phyloP scores from a whole-genome alignment of 192 early-diverging fungal species.

The Coemansia sp. region DNA sequence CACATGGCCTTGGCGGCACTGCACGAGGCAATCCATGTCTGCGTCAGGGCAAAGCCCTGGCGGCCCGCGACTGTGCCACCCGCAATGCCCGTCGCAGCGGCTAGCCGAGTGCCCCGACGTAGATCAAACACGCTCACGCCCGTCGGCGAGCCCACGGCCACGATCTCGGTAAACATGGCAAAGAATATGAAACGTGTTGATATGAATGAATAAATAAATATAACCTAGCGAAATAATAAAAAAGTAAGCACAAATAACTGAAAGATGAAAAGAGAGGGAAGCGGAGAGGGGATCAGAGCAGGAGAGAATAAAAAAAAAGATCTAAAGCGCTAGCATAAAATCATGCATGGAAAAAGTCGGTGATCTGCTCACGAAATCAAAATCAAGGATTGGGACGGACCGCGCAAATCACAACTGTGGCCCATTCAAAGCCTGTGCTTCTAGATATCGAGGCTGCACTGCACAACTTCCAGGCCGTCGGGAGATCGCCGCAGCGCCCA shows the following conservation, averaged over 20 bases:
- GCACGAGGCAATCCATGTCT: slow-evolving; percentile 33
- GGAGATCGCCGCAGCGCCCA: slow-evolving; percentile 22
- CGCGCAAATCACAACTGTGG: too few species aligned
- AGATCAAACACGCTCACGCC: slow-evolving; percentile 47
- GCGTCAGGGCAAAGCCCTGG: slow-evolving; percentile 29
- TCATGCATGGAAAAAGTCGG: too few species aligned
- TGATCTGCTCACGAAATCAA: too few species aligned
- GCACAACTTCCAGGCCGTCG: slow-evolving; percentile 13
- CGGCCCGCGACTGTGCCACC: slow-evolving; percentile 10
- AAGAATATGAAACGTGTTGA: too few species aligned
- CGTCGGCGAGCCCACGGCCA: slow-evolving; percentile 23
- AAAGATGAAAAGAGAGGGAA: not conserved
- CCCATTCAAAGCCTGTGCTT: too few species aligned
- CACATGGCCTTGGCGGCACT: slow-evolving; percentile 35
- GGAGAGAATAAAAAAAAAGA: slow-evolving; percentile 1
- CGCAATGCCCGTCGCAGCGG: slow-evolving; percentile 23
- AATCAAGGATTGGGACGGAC: too few species aligned
- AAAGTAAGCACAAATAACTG: not conserved
- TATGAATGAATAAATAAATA: too few species aligned
- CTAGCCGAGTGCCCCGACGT: slow-evolving; percentile 45
- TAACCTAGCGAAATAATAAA: too few species aligned
- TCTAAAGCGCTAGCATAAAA: too few species aligned
- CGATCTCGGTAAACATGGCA: slow-evolving; percentile 49
- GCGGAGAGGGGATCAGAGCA: not conserved
- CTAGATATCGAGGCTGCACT: slow-evolving; percentile 36